phyloP scores from a whole-genome alignment of 108 stramenopile species.

The Conticribra weissflogii region DNA sequence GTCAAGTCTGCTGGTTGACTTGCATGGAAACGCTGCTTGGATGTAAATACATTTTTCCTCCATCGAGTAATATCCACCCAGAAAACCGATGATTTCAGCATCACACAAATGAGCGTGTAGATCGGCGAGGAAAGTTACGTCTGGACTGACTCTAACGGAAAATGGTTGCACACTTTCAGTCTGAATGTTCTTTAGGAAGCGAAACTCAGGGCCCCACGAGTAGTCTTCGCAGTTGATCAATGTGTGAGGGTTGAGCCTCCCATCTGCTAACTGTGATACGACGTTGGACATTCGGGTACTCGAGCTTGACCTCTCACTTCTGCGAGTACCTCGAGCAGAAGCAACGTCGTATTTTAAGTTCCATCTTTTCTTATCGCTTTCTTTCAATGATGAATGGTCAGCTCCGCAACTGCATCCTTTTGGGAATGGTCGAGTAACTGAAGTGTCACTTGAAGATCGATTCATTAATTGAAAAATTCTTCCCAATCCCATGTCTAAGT shows the following conservation, averaged over 20 bases:
- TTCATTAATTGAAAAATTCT: neutral
- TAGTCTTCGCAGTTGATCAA: constrained; percentile 48
- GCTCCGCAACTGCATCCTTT: constrained; percentile 33
- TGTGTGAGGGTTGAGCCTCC: constrained; percentile 45
- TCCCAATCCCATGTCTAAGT: constrained; percentile 10
- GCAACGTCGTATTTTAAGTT: constrained; percentile 10
- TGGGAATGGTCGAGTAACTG: constrained; percentile 4
- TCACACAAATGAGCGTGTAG: constrained; percentile 65
- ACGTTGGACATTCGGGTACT: constrained; percentile 30
- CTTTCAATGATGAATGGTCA: constrained; percentile 8
- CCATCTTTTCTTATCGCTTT: constrained; percentile 2
- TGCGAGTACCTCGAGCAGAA: constrained; percentile 12
- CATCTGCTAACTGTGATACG: constrained; percentile 29
- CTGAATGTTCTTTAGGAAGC: constrained; percentile 21
- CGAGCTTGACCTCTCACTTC: constrained; percentile 32
- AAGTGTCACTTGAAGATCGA: neutral
- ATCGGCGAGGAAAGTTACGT: constrained; percentile 55
- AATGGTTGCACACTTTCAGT: constrained; percentile 46
- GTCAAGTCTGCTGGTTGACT: constrained; percentile 43
- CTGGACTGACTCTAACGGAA: constrained; percentile 39
- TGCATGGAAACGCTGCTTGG: constrained; percentile 67
- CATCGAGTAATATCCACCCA: constrained; percentile 56
- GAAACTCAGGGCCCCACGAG: constrained; percentile 38
- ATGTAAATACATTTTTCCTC: constrained; percentile 50
- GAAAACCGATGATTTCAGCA: constrained; percentile 69